phyloP scores from a whole-genome alignment of 208 protist species.

The Leishmania arabica region DNA sequence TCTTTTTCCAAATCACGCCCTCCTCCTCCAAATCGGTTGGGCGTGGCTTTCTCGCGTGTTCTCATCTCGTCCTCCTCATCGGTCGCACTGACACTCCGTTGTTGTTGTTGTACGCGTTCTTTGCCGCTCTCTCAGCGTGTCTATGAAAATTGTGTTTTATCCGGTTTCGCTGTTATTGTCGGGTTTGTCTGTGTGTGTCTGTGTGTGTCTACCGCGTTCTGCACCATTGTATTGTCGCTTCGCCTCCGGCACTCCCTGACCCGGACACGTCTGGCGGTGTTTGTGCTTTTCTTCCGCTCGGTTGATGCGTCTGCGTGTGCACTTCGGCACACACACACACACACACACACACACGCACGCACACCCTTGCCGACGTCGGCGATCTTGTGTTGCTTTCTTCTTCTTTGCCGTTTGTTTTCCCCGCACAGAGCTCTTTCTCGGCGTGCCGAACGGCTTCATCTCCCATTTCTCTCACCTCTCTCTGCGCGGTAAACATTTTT shows the following conservation, averaged over 20 bases:
- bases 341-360: too few relatives aligned
- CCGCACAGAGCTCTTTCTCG: neutral
- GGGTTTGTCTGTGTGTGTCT: neutral
- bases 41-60: neutral
- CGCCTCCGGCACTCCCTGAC: neutral
- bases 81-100: neutral
- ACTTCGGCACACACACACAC: neutral
- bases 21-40: neutral
- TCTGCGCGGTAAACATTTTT: too few relatives aligned
- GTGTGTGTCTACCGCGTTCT: neutral
- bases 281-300: neutral
- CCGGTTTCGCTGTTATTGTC: neutral
- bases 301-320: neutral
- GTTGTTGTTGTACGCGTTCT: neutral
- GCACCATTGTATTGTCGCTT: neutral
- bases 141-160: neutral
- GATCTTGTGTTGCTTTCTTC: neutral
- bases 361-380: neutral
- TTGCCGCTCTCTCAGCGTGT: neutral
- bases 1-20: neutral
- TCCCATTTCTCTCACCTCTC: too few relatives aligned
- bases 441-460: neutral
- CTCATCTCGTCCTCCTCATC: neutral
- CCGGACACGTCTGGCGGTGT: neutral
- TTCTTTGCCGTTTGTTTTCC: neutral